Evolutionary conservation across 1,284 basidiomycete species (phyloP), one percentile per base, ranked within the genome.

Genomic region (Leccinum griseonigrum): DNA sequence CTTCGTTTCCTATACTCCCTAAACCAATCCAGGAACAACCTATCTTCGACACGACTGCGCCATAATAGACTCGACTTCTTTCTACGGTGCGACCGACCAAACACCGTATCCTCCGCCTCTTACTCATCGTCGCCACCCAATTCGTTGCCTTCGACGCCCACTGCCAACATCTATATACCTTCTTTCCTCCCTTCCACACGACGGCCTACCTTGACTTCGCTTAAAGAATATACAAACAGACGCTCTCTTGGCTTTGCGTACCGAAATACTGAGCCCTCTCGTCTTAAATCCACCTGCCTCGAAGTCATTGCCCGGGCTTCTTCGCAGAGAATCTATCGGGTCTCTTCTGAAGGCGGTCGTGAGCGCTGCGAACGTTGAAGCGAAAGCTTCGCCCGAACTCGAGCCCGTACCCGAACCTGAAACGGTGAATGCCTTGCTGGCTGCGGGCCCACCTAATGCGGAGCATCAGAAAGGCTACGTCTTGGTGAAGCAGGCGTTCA

Each of bases 221-320:
- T 75, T n/a, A 29, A 76, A 70, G 58, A 76, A 70, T 43, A 50
- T 79, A 56, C 75, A 76, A 48, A 77, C 76, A 0, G 68, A 74
- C 7, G 61, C 61, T 1, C 50, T 76, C 13, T 64, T 69, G 14
- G 65, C 72, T 22, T 69, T 43, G 56, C 64, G 64, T 29, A 72
- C 74, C 16, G 83, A 79, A 60, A 76, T 81, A 48, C 66, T 85
- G 29, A 85, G 83, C 56, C 83, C 83, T 8, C 68, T 85, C 4
- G 67, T 75, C 53, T 66, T 84, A 5, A 69, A 76, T 4, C 77
- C 81, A 3, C 80, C 77, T 0, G 63, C 62, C 46, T 67, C 68
- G 13, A 67, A 56, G 40, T 67, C 65, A 3, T 38, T 67, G 2
- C 60, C 71, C 1, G n/a, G 58, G 14, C 50, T 68, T 7, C 14